Evolutionary conservation across 257 asterid genomes (phyloP).

Genomic region (Solanum chilense): DNA sequence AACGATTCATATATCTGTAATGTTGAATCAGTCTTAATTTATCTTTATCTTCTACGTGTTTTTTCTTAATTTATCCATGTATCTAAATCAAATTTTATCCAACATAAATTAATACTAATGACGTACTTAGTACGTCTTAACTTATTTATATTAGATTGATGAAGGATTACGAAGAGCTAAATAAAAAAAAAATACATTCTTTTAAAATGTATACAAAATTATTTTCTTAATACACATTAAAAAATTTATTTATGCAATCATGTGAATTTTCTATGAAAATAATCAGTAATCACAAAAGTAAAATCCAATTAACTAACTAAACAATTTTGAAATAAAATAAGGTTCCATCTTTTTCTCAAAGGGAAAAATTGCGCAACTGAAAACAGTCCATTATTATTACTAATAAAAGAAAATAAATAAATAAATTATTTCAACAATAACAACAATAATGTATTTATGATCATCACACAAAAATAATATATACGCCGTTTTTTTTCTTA

Average conservation of each 20-base stretch:
- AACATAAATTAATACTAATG: background rate
- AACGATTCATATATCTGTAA: background rate
- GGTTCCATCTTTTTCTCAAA: background rate
- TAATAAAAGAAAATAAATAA: background rate
- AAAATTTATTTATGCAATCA: background rate
- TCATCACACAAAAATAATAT: background rate
- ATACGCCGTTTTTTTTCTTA: background rate
- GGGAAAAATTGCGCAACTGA: background rate
- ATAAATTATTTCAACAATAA: too few relatives aligned
- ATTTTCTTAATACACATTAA: background rate
- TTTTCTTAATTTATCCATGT: background rate
- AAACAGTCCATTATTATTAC: background rate
- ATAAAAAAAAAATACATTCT: background rate
- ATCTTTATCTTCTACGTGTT: background rate
- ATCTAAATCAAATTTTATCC: too few relatives aligned
- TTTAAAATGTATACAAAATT: background rate
- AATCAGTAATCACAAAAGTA: background rate
- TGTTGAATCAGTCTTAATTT: background rate
- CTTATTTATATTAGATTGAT: background rate
- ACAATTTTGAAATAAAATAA: background rate
- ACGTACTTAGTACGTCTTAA: background rate
- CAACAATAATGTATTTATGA: background rate
- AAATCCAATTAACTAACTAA: background rate
- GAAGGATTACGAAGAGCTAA: background rate
- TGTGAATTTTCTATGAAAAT: background rate